Base-by-base conservation (phyloP, 176 grass and related monocot genomes). In the Chrysopogon serrulatus region DNA sequence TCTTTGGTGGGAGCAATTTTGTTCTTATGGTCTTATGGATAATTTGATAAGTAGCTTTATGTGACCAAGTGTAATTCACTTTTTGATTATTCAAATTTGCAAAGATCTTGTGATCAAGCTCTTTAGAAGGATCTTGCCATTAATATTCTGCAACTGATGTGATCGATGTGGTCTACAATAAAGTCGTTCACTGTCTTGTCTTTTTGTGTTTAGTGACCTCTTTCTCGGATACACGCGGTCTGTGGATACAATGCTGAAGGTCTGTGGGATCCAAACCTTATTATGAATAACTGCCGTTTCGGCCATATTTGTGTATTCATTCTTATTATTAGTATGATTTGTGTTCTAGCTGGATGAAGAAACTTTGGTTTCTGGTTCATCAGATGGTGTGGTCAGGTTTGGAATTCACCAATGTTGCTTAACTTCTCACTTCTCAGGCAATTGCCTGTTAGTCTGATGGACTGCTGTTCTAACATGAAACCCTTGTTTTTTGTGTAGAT, bases 181-280 rank as follows among this genome's bases (percentile, higher is more conserved):
- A 65, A 48, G 43, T 61, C 66, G 21, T 30, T 41, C 54, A 64
- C 76, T 91, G 76, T 56, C 59, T 35, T 34, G 43, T 64, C 60
- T 27, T 65, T 89, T 76, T 85, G 40, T 84, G 65, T 37, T 32
- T 42, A 98, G 92, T 95, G 95, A 98, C 71, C 92, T 92, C 59
- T 98, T 95, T 73, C 83, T 96, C 74, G 96, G 96, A n/a, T 93
- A 98, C 65, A 78, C 91, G 27, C 86, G 92, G 51, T 98, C 89
- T 53, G 85, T 98, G 65, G 96, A 98, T 89, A 92, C 93, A 57
- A 70, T 96, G 81, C 87, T 98, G 77, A 98, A 98, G 93, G 96
- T 94, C 69, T 66, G 86, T 71, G n/a, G 5, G 37, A 26, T 17
- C 23, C 17, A 64, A 82, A 65, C 66, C 15, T 83, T 68, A 15